Conservation (phyloP, 2,329 filamentous ascomycete species). For the Penicillium digitatum region DNA sequence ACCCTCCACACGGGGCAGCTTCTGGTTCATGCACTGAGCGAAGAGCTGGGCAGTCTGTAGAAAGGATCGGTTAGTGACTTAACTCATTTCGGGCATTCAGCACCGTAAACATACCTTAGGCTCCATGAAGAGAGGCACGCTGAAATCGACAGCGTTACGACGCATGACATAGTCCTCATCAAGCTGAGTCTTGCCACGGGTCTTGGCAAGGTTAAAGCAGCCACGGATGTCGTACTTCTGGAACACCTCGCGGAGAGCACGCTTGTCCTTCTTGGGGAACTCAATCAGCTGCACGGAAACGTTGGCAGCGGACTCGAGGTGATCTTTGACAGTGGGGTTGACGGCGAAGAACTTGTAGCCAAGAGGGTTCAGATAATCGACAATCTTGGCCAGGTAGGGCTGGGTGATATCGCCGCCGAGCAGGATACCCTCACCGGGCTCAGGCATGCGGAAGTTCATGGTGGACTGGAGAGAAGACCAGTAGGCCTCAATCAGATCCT, state of each 20-base stretch:
- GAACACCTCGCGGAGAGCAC: slow-evolving; percentile 89
- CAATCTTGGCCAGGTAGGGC: slow-evolving; percentile 69
- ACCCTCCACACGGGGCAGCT: slow-evolving; percentile 81
- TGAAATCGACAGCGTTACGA: slow-evolving; percentile 96
- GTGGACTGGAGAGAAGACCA: slow-evolving; percentile 94
- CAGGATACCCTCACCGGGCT: slow-evolving; percentile 90
- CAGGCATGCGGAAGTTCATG: slow-evolving; percentile 98
- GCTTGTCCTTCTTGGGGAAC: slow-evolving; percentile 95
- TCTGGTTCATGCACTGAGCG: slow-evolving; percentile 94
- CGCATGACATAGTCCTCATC: slow-evolving; percentile 99
- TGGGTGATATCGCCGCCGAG: slow-evolving; percentile 79
- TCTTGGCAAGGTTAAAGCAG: slow-evolving; percentile 88
- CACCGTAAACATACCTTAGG: slow-evolving; percentile 66
- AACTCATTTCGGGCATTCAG: neutral
- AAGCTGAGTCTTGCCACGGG: slow-evolving; percentile 73
- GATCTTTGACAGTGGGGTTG: slow-evolving; percentile 72
- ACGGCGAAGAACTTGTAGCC: slow-evolving; percentile 94
- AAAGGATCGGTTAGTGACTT: slow-evolving; percentile 27
- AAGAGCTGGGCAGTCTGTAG: slow-evolving; percentile 87
- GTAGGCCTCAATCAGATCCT: slow-evolving; percentile 92
- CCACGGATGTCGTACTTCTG: slow-evolving; percentile 94
- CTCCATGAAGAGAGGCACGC: slow-evolving; percentile 97
- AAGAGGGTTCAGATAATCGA: slow-evolving; percentile 81
- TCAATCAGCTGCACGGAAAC: slow-evolving; percentile 84
- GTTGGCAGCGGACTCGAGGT: slow-evolving; percentile 68